These are phyloP conservation scores for Globisporangium yorkense DNA, from an alignment of 352 stramenopile genomes.

Conservation along the genomic window DNA sequence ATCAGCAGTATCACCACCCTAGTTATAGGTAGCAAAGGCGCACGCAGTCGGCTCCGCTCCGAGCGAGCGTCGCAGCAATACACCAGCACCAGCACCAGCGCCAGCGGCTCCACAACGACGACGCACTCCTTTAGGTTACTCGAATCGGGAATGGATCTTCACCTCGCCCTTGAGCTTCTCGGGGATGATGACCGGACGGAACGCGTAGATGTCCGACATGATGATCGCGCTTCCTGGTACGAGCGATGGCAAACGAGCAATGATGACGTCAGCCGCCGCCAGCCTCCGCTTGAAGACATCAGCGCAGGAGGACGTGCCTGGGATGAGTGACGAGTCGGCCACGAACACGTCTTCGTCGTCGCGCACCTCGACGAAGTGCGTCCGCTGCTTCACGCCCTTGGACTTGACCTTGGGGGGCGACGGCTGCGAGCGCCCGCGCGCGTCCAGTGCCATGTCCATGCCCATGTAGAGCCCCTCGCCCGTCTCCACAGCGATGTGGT, in stretches of 20 bases:
- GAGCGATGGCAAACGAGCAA: too few relatives aligned
- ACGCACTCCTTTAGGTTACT: constrained; percentile 21
- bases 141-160: constrained; percentile 67
- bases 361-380: constrained; percentile 68
- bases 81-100: not conserved
- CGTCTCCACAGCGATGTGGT: constrained; percentile 75
- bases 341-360: constrained; percentile 70
- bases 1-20: not conserved
- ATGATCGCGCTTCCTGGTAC: constrained; percentile 26
- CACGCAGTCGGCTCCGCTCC: not conserved
- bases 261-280: too few relatives aligned
- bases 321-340: constrained; percentile 63
- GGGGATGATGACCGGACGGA: constrained; percentile 40
- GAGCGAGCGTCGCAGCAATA: not conserved
- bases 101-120: not conserved
- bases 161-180: constrained; percentile 37
- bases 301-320: constrained; percentile 18
- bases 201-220: constrained; percentile 74
- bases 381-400: constrained; percentile 84
- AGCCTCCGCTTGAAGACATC: too few relatives aligned
- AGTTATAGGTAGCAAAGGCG: not conserved
- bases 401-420: constrained; percentile 61
- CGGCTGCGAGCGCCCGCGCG: constrained; percentile 38
- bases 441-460: constrained; percentile 59
- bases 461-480: constrained; percentile 84